Evolutionary conservation across 441 rosid genomes (phyloP).

Genomic region (Pelargonium fulgidum): DNA sequence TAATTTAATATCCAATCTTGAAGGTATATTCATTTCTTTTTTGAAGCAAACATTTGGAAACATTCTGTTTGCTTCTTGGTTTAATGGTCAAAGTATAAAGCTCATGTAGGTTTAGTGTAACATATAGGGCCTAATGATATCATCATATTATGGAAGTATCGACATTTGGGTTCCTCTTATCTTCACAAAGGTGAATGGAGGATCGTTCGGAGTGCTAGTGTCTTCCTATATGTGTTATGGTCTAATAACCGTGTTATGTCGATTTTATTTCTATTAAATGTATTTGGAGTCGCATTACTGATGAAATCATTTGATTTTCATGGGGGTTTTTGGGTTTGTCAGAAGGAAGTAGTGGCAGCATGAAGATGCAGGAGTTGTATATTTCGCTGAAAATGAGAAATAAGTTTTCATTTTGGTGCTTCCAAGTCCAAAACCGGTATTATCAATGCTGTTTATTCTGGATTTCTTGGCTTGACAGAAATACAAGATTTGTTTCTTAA

Average conservation of each 20-base stretch:
- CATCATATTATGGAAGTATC: not conserved
- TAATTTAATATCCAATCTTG: not conserved
- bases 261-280: not conserved
- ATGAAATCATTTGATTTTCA: not conserved
- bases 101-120: not conserved
- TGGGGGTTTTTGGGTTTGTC: not conserved
- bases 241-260: no score
- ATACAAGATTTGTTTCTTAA: no score
- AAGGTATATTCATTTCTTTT: not conserved
- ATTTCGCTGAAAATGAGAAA: not conserved
- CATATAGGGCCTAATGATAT: not conserved
- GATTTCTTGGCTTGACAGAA: no score
- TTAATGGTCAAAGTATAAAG: not conserved
- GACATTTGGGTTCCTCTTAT: not conserved
- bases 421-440: conserved; percentile 1
- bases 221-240: not conserved
- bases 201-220: not conserved
- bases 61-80: conserved; percentile 3
- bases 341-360: not conserved
- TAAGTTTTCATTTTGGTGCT: not conserved
- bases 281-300: not conserved
- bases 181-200: not conserved
- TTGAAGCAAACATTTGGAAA: not conserved
- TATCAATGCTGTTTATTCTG: not conserved
- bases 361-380: not conserved